Evolutionary conservation across 2,329 filamentous ascomycete genomes (phyloP), one percentile per base, ranked within the genome.

Genomic region (Cladosporium oxysporum): DNA sequence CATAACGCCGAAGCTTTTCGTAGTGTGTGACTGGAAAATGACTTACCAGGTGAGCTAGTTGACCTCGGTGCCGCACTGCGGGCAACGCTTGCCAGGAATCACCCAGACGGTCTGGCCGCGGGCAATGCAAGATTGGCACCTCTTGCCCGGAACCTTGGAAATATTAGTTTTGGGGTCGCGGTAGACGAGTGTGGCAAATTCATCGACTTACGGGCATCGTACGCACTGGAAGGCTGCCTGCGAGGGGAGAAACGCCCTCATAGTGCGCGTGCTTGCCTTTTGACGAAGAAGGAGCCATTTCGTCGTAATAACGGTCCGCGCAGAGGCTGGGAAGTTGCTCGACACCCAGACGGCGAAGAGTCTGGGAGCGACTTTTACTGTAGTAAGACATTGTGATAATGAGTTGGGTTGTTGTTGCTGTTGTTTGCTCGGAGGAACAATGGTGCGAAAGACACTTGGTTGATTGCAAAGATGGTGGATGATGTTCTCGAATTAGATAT

Each of bases 31-130:
- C 16, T 18, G 14, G 28, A 55, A 18, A 18, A 10, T 21, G 52
- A 29, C 52, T 21, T 55, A 55, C 52, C 52, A 33, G 41, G 26
- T 8, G 26, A 16, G 26, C 57, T 60, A 76, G 60, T 72, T 74
- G 60, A 77, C 74, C 61, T 75, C 73, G 28, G 70, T 72, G n/a
- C 72, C 70, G 66, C 76, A 78, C 41, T 73, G 69, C 31, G 75
- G 72, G 64, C 76, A 78, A 53, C 69, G 68, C 70, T 78, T 77
- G 60, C 76, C 76, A 16, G 73, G 71, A 58, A 77, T 76, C 58
- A 78, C 76, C 74, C 74, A 77, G 37, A 75, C 66, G 3, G 74
- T 74, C 62, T 71, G 65, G 28, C 76, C 76, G 60, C 70, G 71
- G 16, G 65, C 35, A 26, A 72, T 66, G 65, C 76, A 78, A n/a